Conservation (phyloP, 805 yeast genomes). For the Kluyveromyces nonfermentans region DNA sequence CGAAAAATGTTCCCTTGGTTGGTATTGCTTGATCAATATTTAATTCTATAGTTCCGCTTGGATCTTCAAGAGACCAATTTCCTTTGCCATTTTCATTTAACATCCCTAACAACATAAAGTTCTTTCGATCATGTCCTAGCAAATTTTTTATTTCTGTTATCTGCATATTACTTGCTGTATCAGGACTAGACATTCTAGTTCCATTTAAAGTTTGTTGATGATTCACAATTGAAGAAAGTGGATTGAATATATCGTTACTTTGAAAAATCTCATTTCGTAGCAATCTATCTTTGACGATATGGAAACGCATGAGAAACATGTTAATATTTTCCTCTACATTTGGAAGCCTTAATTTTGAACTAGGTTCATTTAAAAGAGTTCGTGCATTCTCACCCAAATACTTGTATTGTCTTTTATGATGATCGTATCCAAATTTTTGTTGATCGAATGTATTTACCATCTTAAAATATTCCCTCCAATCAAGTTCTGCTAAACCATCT, state of each 20-base stretch:
- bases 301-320: conserved; percentile 46
- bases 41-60: conserved; percentile 62
- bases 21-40: conserved; percentile 55
- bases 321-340: conserved; percentile 28
- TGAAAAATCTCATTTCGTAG: conserved; percentile 71
- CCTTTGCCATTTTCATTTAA: conserved; percentile 56
- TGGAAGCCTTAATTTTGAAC: conserved; percentile 15
- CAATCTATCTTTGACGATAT: conserved; percentile 59
- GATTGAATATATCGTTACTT: conserved; percentile 25
- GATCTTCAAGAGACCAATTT: conserved; percentile 70
- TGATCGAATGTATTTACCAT: conserved; percentile 56
- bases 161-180: conserved; percentile 17
- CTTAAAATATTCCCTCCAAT: conserved; percentile 68
- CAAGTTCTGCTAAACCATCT: conserved; percentile 24
- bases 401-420: conserved; percentile 51
- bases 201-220: not conserved
- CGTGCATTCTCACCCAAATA: conserved; percentile 20
- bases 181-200: conserved; percentile 6
- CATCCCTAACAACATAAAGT: conserved; percentile 72
- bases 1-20: conserved; percentile 54
- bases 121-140: conserved; percentile 71
- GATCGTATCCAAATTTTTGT: conserved; percentile 56
- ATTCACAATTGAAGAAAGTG: conserved; percentile 26
- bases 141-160: conserved; percentile 75
- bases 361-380: conserved; percentile 2